Evolutionary conservation across 176 grass and related monocot genomes (phyloP).

Genomic region (Zea luxurians): DNA sequence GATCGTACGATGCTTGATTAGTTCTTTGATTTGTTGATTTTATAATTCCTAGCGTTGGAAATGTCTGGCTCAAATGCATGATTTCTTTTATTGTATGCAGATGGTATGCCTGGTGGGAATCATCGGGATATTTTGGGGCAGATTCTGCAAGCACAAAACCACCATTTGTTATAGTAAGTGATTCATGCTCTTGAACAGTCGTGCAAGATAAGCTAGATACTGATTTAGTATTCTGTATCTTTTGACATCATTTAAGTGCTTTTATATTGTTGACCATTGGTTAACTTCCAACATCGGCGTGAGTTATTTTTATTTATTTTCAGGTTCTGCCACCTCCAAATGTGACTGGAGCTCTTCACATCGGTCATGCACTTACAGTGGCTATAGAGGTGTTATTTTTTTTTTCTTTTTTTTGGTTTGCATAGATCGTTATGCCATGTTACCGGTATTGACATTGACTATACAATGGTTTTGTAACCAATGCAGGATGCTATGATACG

Average conservation of each 20-base stretch:
- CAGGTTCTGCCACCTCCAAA: conserved; percentile 86
- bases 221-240: conserved; percentile 10
- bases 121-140: conserved; percentile 69
- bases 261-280: neutral
- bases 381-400: conserved; percentile 63
- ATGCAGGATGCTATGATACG: conserved; percentile 87
- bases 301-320: conserved; percentile 3
- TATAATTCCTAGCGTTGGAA: neutral
- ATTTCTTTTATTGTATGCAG: conserved; percentile 28
- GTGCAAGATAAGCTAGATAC: neutral
- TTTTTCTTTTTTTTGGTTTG: neutral
- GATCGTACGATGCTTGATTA: conserved; percentile 50
- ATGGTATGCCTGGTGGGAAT: conserved; percentile 91
- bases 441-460: conserved; percentile 18
- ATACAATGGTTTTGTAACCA: conserved; percentile 20
- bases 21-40: neutral
- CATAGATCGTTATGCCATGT: neutral
- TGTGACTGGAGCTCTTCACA: conserved; percentile 92
- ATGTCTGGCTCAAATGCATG: conserved; percentile 15
- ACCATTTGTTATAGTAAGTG: conserved; percentile 82
- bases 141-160: conserved; percentile 69
- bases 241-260: neutral
- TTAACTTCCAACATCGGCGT: conserved; percentile 3
- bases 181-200: neutral
- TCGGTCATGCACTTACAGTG: conserved; percentile 75